A percentile compares a stretch with the other conserved stretches of the same genome.
Conservation (phyloP, 2,329 filamentous ascomycete species). For the Mycosphaerella arachidis region DNA sequence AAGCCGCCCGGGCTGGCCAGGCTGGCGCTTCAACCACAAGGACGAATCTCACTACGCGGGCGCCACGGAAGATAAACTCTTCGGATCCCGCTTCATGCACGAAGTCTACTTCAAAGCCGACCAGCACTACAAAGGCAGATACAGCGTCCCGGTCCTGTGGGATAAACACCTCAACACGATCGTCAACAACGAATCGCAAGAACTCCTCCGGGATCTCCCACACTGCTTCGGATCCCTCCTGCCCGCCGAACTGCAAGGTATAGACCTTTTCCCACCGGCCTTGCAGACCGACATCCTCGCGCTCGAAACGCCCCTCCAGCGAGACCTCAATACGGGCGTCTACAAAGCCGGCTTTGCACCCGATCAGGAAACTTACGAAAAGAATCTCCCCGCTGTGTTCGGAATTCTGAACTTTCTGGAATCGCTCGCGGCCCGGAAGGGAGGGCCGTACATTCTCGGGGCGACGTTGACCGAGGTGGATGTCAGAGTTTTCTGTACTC, state of each 20-base stretch:
- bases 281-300: constrained; percentile 50
- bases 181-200: constrained; percentile 59
- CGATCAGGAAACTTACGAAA: constrained; percentile 53
- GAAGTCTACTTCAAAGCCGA: constrained; percentile 61
- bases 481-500: constrained; percentile 52
- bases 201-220: constrained; percentile 57
- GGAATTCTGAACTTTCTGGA: constrained; percentile 58
- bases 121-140: constrained; percentile 56
- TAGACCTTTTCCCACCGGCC: constrained; percentile 52
- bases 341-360: constrained; percentile 57
- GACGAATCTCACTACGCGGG: constrained; percentile 46
- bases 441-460: constrained; percentile 56
- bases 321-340: constrained; percentile 55
- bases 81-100: constrained; percentile 54
- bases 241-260: constrained; percentile 36
- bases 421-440: constrained; percentile 41
- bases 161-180: constrained; percentile 53
- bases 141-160: constrained; percentile 60
- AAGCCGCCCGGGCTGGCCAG: constrained; percentile 62
- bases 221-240: constrained; percentile 51
- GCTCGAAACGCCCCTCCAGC: constrained; percentile 51
- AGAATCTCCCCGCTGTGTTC: constrained; percentile 53
- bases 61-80: constrained; percentile 58
- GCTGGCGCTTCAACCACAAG: constrained; percentile 53
- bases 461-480: constrained; percentile 56